Conservation (phyloP, 306 rosid species). For the Glycyrrhiza uralensis region DNA sequence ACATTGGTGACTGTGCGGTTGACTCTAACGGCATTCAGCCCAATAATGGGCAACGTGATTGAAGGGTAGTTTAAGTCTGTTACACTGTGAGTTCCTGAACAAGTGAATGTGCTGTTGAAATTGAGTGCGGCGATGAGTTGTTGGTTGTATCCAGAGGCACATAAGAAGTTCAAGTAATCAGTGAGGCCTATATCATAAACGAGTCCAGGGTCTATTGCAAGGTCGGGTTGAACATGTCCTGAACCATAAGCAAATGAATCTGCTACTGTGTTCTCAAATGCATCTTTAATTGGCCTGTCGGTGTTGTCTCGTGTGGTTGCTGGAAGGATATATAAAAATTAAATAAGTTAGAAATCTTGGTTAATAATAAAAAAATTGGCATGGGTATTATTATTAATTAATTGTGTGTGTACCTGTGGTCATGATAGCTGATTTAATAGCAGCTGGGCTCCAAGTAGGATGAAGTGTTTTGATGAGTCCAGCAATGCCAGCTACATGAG, state of each 20-base stretch:
- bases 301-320: conserved; percentile 41
- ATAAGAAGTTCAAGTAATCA: conserved; percentile 61
- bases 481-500: conserved; percentile 10
- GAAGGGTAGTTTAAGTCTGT: conserved; percentile 62
- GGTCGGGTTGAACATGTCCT: conserved; percentile 55
- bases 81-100: conserved; percentile 28
- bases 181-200: conserved; percentile 3
- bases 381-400: neutral
- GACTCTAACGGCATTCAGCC: neutral
- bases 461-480: conserved; percentile 12
- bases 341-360: neutral
- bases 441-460: conserved; percentile 18
- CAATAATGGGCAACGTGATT: conserved; percentile 39
- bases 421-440: conserved; percentile 22
- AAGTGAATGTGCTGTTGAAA: neutral
- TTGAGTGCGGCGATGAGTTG: conserved; percentile 16
- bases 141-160: conserved; percentile 48
- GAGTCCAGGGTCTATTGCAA: conserved; percentile 59
- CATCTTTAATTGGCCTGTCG: conserved; percentile 27
- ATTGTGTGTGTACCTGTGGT: conserved; percentile 12
- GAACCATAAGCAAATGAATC: conserved; percentile 50
- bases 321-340: conserved; percentile 7
- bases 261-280: neutral
- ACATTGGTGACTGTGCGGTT: conserved; percentile 53
- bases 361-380: neutral